Base-by-base conservation (phyloP, 78 protist species). In the Chrysochromulina tobinii region DNA sequence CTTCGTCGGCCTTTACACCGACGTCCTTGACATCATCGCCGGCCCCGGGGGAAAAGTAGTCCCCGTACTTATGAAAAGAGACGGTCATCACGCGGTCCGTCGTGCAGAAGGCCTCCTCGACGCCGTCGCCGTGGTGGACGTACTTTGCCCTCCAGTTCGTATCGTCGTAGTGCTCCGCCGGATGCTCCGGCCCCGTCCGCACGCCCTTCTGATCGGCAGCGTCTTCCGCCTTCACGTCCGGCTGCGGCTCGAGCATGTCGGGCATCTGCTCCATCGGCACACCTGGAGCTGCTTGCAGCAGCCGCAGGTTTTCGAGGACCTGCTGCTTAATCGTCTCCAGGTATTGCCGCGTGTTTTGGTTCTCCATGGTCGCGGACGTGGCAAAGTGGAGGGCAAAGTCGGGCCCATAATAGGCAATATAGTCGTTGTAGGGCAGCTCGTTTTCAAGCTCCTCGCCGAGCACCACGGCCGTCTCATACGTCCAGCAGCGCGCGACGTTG, bases 401-500 rank as follows among this genome's bases (percentile, higher is more conserved):
- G 12, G 99, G 99, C 38, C 94, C 95, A 79, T 68, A 98, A 87
- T 97, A 97, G 67, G 95, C 98, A 57, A 95, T 90, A 83, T 96
- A 98, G 51, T 98, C 99, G 93, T 95, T 97, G 97, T 83, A 97
- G 14, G 99, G 99, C 59, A 98, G 90, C 61, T 97, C 97, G 58
- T 92, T 53, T 15, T 0, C 21, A 0, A 90, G 67, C 53, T 59
- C 72, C 53, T 68, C 53, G 61, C 57, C 20, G 7, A 79, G 61
- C 27, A 54, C 87, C n/a, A 55, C 81, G 18, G 97, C 83, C 8
- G 99, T 97, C 91, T 97, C 99, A 79, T 96, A 93, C 27, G 99
- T 83, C 99, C 99, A 99, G 89, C 99, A 98, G 17, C 99, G 95
- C 3, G 99, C 99, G 0, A 97, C 99, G 72, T 98, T 98, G 64